These are phyloP conservation scores for Agapanthus africanus DNA, from an alignment of 106 monocot species.

Conservation along the genomic window DNA sequence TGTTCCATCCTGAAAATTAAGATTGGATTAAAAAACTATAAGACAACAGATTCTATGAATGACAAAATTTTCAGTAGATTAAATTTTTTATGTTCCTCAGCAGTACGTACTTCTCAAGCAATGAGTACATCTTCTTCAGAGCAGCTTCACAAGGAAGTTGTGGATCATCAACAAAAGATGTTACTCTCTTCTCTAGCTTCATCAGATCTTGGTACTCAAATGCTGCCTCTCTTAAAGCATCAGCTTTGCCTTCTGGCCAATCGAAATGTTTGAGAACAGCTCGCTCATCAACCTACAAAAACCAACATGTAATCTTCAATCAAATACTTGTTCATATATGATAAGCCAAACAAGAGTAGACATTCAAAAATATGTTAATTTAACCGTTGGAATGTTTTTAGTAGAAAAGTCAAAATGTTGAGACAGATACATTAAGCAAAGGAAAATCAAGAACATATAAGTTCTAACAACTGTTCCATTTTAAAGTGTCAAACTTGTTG, in stretches of 20 bases:
- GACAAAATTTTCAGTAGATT: not conserved
- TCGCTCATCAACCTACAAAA: conserved; percentile 80
- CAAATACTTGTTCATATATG: not conserved
- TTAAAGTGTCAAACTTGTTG: no score
- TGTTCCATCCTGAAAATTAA: conserved; percentile 62
- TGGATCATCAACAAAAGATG: conserved; percentile 64
- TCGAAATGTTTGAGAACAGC: conserved; percentile 95
- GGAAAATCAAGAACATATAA: not conserved
- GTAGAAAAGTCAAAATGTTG: not conserved
- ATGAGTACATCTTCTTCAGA: conserved; percentile 86
- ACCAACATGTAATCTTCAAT: not conserved
- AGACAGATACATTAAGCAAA: not conserved
- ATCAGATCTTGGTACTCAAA: conserved; percentile 82
- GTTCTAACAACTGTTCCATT: no score
- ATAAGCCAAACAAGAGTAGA: not conserved
- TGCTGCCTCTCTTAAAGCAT: conserved; percentile 85
- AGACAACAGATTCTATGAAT: not conserved
- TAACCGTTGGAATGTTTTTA: not conserved
- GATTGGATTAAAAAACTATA: not conserved
- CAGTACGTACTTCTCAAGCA: conserved; percentile 78
- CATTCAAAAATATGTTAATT: not conserved
- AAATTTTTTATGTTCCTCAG: not conserved
- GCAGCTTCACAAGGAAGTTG: conserved; percentile 67
- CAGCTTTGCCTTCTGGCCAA: conserved; percentile 91
- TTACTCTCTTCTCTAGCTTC: conserved; percentile 65